Evolutionary conservation across 2,329 filamentous ascomycete genomes (phyloP).

Genomic region (Fusarium decemcellulare): DNA sequence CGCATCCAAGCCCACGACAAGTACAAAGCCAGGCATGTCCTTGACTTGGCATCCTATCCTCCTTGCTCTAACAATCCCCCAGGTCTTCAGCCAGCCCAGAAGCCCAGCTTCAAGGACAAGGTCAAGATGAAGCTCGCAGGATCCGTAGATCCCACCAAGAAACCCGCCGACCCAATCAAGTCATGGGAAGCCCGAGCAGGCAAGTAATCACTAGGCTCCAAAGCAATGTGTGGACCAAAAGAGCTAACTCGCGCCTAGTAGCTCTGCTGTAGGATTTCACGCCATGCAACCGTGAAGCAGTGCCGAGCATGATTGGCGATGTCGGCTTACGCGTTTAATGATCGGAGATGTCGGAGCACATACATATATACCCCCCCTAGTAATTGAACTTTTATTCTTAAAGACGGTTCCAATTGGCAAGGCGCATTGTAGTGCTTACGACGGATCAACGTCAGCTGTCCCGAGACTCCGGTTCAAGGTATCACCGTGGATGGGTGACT

Average conservation of each 20-base stretch:
- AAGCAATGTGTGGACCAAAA: not conserved
- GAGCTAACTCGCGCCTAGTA: conserved; percentile 24
- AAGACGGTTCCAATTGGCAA: not conserved
- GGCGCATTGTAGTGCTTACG: not conserved
- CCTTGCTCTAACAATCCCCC: not conserved
- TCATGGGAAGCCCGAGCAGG: conserved; percentile 46
- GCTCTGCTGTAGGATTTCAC: conserved; percentile 30
- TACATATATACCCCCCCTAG: conserved; percentile 21
- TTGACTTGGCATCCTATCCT: too few species aligned
- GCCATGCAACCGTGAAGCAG: conserved; percentile 10
- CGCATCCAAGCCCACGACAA: conserved; percentile 26
- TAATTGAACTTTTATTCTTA: conserved; percentile 3
- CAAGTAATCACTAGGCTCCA: conserved; percentile 19
- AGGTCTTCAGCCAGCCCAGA: conserved; percentile 25
- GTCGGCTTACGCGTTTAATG: conserved; percentile 15
- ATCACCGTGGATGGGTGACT: too few species aligned
- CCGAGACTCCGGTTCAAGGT: too few species aligned
- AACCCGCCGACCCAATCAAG: conserved; percentile 39
- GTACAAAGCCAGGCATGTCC: conserved; percentile 36
- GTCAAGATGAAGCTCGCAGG: conserved; percentile 40
- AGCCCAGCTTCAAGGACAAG: conserved; percentile 41
- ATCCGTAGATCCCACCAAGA: conserved; percentile 41
- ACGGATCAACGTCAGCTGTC: conserved; percentile 21
- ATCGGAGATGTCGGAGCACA: conserved; percentile 1
- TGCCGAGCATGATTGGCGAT: conserved; percentile 17